phyloP scores from a whole-genome alignment of 202 grass and related monocot genomes.

The Elaeis oleifera region DNA sequence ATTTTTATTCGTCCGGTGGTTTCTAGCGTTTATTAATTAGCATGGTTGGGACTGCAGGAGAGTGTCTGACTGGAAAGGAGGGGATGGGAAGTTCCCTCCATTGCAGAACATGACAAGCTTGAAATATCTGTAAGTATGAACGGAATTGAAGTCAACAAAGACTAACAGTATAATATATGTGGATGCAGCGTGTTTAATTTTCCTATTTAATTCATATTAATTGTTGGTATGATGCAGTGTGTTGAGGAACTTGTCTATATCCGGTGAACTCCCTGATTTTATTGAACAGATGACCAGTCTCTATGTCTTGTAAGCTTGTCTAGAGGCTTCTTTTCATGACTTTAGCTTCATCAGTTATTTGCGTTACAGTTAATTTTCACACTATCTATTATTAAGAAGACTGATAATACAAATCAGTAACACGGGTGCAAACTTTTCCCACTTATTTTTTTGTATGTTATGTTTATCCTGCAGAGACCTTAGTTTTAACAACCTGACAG shows the following conservation, averaged over 20 bases:
- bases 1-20: not conserved
- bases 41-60: constrained; percentile 31
- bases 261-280: constrained; percentile 7
- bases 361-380: too few species aligned
- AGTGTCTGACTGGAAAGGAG: constrained; percentile 67
- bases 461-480: not conserved
- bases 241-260: constrained; percentile 11
- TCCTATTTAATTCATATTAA: too few species aligned
- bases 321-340: too few species aligned
- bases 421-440: too few species aligned
- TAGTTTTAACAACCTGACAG: not conserved
- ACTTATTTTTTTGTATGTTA: too few species aligned
- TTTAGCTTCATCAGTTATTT: too few species aligned
- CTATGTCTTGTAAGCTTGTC: constrained; percentile 7
- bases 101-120: constrained; percentile 61
- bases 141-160: too few species aligned
- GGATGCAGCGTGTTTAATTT: too few species aligned
- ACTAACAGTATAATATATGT: too few species aligned
- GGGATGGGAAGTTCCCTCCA: constrained; percentile 62
- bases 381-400: too few species aligned
- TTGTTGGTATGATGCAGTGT: constrained; percentile 1
- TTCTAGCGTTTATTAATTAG: not conserved
- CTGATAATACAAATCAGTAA: too few species aligned
- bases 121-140: constrained; percentile 50
- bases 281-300: not conserved